phyloP scores from a whole-genome alignment of 345 rosid species.

The Populus euphratica region DNA sequence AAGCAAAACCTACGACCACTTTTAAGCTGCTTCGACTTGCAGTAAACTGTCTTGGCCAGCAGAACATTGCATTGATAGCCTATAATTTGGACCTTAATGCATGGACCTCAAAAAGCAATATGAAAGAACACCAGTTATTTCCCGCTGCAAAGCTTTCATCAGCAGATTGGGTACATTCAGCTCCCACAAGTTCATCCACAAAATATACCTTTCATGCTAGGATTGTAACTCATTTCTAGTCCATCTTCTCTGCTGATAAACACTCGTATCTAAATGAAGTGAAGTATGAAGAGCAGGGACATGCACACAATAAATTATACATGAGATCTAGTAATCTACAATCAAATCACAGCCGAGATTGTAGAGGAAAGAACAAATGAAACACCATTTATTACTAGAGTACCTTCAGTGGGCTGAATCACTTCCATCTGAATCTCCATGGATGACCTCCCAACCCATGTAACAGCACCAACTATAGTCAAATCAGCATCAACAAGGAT shows the following conservation, averaged over 20 bases:
- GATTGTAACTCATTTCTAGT: neutral
- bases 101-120: neutral
- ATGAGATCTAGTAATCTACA: neutral
- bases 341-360: neutral
- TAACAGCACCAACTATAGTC: constrained; percentile 66
- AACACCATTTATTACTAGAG: neutral
- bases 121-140: neutral
- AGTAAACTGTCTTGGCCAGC: too few species aligned
- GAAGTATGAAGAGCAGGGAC: neutral
- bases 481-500: constrained; percentile 55
- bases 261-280: neutral
- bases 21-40: too few species aligned
- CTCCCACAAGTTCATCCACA: neutral
- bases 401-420: constrained; percentile 55
- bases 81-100: neutral
- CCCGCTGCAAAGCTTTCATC: neutral
- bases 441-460: constrained; percentile 86
- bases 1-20: too few species aligned
- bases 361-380: neutral
- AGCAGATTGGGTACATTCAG: neutral
- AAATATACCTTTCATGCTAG: neutral
- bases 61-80: neutral
- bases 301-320: neutral
- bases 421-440: constrained; percentile 89
- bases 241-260: neutral